Evolutionary conservation across 129 eudicot species (phyloP).

Genomic region (Solidago caesia): DNA sequence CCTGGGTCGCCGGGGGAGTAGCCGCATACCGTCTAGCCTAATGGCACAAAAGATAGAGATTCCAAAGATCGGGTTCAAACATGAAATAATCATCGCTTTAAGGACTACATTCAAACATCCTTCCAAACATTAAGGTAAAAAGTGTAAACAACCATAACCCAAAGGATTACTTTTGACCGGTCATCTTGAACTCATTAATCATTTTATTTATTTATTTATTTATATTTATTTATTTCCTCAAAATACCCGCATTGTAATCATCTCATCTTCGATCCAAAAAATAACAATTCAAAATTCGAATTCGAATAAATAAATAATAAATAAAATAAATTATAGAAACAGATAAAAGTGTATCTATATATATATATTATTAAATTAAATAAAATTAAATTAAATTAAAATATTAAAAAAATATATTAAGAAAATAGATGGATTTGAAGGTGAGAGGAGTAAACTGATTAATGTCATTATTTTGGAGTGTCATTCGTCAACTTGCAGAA

Average conservation of each 20-base stretch:
- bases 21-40: no score
- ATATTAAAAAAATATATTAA: constrained; percentile 5
- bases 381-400: background rate
- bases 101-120: no score
- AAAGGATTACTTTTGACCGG: constrained; percentile 15
- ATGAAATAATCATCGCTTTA: no score
- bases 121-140: background rate
- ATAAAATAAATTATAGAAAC: background rate
- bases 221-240: no score
- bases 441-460: constrained; percentile 44
- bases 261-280: constrained; percentile 25
- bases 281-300: background rate
- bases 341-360: background rate
- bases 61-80: no score
- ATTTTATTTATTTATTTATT: no score
- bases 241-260: no score
- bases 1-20: no score
- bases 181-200: constrained; percentile 9
- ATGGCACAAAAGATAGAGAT: no score
- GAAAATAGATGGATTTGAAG: constrained; percentile 42
- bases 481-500: constrained; percentile 59
- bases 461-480: constrained; percentile 68
- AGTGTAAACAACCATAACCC: constrained; percentile 18
- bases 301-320: background rate
- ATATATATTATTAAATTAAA: no score